Conservation (phyloP, 768 basidiomycete genomes). For the Suillus ampliporus region DNA sequence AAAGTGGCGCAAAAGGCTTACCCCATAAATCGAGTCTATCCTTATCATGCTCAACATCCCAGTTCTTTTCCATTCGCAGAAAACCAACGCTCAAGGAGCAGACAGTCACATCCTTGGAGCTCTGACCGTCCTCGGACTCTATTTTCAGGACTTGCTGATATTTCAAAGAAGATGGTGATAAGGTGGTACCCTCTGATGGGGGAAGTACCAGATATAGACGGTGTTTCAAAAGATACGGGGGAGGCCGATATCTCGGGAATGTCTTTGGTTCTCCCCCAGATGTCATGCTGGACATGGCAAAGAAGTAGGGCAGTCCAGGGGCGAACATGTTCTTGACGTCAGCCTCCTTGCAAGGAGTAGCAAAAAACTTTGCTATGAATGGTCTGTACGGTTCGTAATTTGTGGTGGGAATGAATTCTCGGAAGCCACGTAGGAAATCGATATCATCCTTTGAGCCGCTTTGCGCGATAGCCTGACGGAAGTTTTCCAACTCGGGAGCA, state of each 20-base stretch:
- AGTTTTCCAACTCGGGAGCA: constrained; percentile 1
- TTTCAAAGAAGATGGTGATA: neutral
- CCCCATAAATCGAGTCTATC: neutral
- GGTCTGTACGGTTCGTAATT: constrained; percentile 28
- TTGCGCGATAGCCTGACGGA: constrained; percentile 2
- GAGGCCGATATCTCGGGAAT: constrained; percentile 29
- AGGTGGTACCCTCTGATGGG: neutral
- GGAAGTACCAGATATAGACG: constrained; percentile 1
- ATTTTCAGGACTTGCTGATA: neutral
- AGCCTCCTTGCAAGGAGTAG: constrained; percentile 4
- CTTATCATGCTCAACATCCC: neutral
- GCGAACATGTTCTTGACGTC: constrained; percentile 32
- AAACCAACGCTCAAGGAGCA: neutral
- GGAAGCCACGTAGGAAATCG: constrained; percentile 22
- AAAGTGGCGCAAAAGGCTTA: neutral
- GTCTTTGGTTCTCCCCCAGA: constrained; percentile 24
- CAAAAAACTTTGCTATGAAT: constrained; percentile 20
- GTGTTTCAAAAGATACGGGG: neutral
- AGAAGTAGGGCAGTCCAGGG: constrained; percentile 27
- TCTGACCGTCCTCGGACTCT: neutral
- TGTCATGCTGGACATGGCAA: constrained; percentile 27
- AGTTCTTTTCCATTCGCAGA: constrained; percentile 3
- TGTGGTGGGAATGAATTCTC: constrained; percentile 25
- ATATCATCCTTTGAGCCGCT: neutral
- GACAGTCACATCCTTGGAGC: neutral